Evolutionary conservation across 2,329 filamentous ascomycete species (phyloP).

Genomic region (Didymella exigua): DNA sequence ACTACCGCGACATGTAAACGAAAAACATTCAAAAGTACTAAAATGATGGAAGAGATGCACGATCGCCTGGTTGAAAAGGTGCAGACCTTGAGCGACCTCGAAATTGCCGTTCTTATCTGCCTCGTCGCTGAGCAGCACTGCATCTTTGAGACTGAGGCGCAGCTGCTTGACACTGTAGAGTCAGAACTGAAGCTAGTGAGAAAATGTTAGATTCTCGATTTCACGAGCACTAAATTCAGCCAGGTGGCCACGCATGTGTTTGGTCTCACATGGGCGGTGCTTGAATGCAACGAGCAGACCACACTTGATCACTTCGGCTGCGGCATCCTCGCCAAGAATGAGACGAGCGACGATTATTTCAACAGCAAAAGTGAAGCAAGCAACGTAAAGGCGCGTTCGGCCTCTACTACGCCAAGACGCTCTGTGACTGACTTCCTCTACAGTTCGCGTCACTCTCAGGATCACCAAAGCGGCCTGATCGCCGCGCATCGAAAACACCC

Average conservation of each 20-base stretch:
- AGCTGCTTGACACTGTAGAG: slow-evolving; percentile 69
- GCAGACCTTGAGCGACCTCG: slow-evolving; percentile 81
- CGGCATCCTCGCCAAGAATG: slow-evolving; percentile 63
- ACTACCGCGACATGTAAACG: not conserved
- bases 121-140: slow-evolving; percentile 85
- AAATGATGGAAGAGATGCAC: slow-evolving; percentile 28
- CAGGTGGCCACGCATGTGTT: slow-evolving; percentile 74
- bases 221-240: not conserved
- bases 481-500: slow-evolving; percentile 42
- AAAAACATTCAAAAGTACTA: no score
- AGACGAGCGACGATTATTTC: slow-evolving; percentile 34
- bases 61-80: slow-evolving; percentile 62
- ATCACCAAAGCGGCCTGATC: slow-evolving; percentile 23
- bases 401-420: not conserved
- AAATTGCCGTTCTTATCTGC: slow-evolving; percentile 83
- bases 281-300: slow-evolving; percentile 74
- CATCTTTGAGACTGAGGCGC: slow-evolving; percentile 74
- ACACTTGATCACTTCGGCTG: slow-evolving; percentile 82
- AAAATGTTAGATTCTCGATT: not conserved
- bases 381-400: not conserved
- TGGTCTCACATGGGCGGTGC: slow-evolving; percentile 69
- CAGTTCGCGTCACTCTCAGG: slow-evolving; percentile 28
- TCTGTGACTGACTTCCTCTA: slow-evolving; percentile 8
- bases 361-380: slow-evolving; percentile 13
- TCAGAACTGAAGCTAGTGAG: slow-evolving; percentile 73